Conservation (phyloP, 768 basidiomycete genomes). For the Coprinellus micaceus region DNA sequence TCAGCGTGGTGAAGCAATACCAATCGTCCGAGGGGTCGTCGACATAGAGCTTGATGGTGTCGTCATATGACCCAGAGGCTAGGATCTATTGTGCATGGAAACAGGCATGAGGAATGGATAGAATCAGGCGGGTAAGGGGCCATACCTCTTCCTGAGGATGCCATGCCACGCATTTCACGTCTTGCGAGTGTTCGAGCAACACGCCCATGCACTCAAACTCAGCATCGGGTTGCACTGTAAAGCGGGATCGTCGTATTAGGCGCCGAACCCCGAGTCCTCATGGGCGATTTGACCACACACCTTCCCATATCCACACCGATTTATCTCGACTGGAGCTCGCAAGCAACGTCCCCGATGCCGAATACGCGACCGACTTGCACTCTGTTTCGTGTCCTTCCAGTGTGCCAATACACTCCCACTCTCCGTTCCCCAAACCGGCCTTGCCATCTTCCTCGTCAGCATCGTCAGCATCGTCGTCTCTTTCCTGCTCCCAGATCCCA, state of each 20-base stretch:
- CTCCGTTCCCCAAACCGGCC: slow-evolving; percentile 31
- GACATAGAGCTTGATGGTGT: slow-evolving; percentile 88
- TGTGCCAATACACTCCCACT: slow-evolving; percentile 86
- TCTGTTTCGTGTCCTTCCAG: slow-evolving; percentile 96
- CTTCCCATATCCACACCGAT: slow-evolving; percentile 99
- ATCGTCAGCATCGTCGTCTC: slow-evolving; percentile 32
- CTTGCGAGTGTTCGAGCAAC: slow-evolving; percentile 94
- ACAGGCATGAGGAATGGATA: no score
- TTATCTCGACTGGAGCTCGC: slow-evolving; percentile 96
- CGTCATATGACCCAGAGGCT: slow-evolving; percentile 96
- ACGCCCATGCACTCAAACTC: slow-evolving; percentile 96
- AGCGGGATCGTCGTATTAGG: neutral
- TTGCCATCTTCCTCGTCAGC: slow-evolving; percentile 25
- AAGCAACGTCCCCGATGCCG: slow-evolving; percentile 71
- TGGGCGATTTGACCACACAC: slow-evolving; percentile 31
- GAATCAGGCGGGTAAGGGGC: no score
- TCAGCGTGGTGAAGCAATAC: slow-evolving; percentile 80
- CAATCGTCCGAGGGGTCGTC: slow-evolving; percentile 96
- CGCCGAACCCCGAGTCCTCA: no score
- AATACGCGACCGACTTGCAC: slow-evolving; percentile 90
- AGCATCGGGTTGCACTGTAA: slow-evolving; percentile 77
- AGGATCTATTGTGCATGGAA: slow-evolving; percentile 60
- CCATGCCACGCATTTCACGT: slow-evolving; percentile 94
- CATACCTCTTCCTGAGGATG: slow-evolving; percentile 91
- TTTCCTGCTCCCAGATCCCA: slow-evolving; percentile 82